Evolutionary conservation across 208 protist species (phyloP).

Genomic region (Plasmodiophora brassicae): DNA sequence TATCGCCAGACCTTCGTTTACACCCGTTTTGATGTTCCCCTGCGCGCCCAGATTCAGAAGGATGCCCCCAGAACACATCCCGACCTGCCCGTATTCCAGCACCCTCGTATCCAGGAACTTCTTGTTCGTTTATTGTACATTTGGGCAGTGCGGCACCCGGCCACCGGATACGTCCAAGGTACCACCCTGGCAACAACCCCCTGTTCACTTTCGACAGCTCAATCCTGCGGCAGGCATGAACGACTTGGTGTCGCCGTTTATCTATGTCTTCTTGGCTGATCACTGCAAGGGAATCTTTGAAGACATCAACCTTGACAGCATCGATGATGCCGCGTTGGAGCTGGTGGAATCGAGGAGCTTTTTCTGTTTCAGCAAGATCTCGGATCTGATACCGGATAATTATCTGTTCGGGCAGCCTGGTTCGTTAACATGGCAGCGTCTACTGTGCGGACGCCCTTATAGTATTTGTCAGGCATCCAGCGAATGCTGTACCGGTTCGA

Average conservation of each 20-base stretch:
- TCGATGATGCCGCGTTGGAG: conserved; percentile 39
- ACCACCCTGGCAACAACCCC: neutral
- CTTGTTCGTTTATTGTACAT: conserved; percentile 82
- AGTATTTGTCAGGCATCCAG: conserved; percentile 64
- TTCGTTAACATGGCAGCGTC: neutral
- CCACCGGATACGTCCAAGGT: conserved; percentile 79
- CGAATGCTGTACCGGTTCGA: conserved; percentile 65
- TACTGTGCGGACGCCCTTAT: neutral
- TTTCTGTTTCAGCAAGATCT: conserved; percentile 74
- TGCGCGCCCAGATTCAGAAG: no score
- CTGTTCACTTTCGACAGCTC: neutral
- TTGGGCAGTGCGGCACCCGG: conserved; percentile 81
- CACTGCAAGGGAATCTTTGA: neutral
- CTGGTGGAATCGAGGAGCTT: conserved; percentile 80
- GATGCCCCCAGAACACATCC: conserved; percentile 9
- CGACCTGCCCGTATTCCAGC: neutral
- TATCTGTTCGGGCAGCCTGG: conserved; percentile 76
- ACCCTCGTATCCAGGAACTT: neutral
- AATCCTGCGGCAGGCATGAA: conserved; percentile 75
- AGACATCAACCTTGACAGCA: neutral
- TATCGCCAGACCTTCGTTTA: no score
- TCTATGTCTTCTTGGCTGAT: conserved; percentile 65
- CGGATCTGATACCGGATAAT: conserved; percentile 75
- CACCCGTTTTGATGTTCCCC: no score
- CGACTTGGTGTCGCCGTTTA: conserved; percentile 79